Evolutionary conservation across 78 protist species (phyloP).

Genomic region (Dictyostelium intermedium): DNA sequence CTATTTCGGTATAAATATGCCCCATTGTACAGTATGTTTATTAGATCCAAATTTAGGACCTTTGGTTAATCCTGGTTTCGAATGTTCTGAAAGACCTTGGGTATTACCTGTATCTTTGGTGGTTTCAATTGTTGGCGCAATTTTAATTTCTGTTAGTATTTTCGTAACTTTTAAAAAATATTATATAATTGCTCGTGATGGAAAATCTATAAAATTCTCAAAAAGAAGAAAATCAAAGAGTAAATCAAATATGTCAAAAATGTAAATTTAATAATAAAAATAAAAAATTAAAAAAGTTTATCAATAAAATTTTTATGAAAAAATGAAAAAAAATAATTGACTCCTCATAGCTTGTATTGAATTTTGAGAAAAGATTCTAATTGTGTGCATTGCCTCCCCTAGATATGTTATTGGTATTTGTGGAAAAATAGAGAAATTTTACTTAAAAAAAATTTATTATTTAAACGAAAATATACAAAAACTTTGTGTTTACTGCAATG

Average conservation of each 20-base stretch:
- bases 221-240: not conserved
- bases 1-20: constrained; percentile 2
- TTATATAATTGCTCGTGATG: not conserved
- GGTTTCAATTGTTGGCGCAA: not conserved
- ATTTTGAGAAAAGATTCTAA: no score
- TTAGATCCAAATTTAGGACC: not conserved
- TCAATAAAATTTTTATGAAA: no score
- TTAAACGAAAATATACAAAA: no score
- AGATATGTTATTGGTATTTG: no score
- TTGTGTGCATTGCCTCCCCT: no score
- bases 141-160: not conserved
- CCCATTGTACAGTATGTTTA: not conserved
- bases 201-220: not conserved
- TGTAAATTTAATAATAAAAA: no score
- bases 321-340: no score
- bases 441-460: no score
- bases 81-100: not conserved
- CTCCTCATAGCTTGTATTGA: no score
- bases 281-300: no score
- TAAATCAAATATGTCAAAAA: not conserved
- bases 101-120: constrained; percentile 1
- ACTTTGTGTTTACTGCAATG: no score
- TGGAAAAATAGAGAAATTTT: no score
- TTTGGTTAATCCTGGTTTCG: not conserved
- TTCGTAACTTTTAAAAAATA: not conserved